A percentile compares a stretch with the other conserved stretches of the same genome.
phyloP scores from a whole-genome alignment of 371 early-diverging fungal genomes.

The Rhizopus microsporus region DNA sequence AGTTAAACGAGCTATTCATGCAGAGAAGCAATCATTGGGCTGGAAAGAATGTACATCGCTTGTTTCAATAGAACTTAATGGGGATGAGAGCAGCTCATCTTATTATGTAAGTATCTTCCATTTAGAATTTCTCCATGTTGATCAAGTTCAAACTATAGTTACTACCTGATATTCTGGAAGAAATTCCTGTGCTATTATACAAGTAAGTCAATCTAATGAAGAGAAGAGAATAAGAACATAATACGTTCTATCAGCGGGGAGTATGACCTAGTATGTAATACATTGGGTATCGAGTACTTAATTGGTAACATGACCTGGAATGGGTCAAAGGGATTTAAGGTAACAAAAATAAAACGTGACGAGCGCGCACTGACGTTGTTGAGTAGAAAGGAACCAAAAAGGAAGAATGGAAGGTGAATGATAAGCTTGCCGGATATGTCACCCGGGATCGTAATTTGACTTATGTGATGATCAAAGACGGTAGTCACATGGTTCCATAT shows the following conservation, averaged over 20 bases:
- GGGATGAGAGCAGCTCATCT: conserved; percentile 54
- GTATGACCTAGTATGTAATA: conserved; percentile 82
- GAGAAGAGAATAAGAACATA: background rate
- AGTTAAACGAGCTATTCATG: conserved; percentile 64
- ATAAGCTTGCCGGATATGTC: conserved; percentile 56
- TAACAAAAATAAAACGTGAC: background rate
- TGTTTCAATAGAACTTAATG: conserved; percentile 50
- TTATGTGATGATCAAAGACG: conserved; percentile 66
- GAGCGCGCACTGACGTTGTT: background rate
- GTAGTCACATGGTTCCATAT: conserved; percentile 84
- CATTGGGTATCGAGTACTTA: conserved; percentile 69
- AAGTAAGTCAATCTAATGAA: conserved; percentile 39
- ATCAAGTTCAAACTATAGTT: conserved; percentile 19
- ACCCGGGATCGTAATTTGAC: conserved; percentile 68
- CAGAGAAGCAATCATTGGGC: conserved; percentile 34
- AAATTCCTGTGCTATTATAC: conserved; percentile 61
- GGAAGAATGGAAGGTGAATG: conserved; percentile 61
- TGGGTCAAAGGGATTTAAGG: conserved; percentile 62
- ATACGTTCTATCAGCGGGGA: conserved; percentile 64
- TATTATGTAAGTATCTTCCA: conserved; percentile 32
- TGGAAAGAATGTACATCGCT: conserved; percentile 71
- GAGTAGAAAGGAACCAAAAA: conserved; percentile 24
- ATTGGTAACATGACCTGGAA: conserved; percentile 77
- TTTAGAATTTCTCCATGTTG: background rate
- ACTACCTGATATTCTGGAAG: conserved; percentile 56